Percentiles rank a stretch among this genome's conserved stretches.
These are phyloP conservation scores for Stachybotrys chlorohalonatus DNA, from an alignment of 2,329 filamentous ascomycete species.

Conservation along the genomic window DNA sequence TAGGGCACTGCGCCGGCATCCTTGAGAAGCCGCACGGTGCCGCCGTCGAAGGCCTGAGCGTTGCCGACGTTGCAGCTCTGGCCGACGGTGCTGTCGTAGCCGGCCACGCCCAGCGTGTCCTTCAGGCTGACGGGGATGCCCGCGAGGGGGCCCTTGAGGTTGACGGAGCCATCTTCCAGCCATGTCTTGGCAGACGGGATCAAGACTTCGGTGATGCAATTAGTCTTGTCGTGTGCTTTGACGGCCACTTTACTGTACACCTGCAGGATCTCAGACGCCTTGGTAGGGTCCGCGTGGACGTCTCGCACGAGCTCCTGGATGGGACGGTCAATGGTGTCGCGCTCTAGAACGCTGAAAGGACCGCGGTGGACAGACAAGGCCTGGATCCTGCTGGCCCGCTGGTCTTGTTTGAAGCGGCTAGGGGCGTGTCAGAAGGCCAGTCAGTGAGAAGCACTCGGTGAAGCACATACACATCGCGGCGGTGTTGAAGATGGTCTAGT, in stretches of 20 bases:
- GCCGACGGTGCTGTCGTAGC: conserved; percentile 75
- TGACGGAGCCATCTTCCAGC: conserved; percentile 48
- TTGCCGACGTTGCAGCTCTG: conserved; percentile 68
- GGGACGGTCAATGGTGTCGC: conserved; percentile 58
- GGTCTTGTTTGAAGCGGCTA: conserved; percentile 71
- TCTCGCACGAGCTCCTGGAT: conserved; percentile 71
- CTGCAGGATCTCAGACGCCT: conserved; percentile 65
- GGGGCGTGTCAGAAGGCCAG: conserved; percentile 14
- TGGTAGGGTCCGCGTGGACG: conserved; percentile 60
- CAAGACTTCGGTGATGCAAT: conserved; percentile 83
- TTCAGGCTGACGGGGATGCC: conserved; percentile 84
- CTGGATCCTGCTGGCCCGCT: conserved; percentile 62
- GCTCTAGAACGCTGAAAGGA: conserved; percentile 56
- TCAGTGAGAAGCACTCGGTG: background rate
- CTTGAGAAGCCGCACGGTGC: conserved; percentile 68
- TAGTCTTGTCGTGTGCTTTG: conserved; percentile 76
- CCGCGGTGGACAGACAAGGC: conserved; percentile 57
- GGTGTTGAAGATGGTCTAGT: conserved; percentile 58
- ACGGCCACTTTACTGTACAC: conserved; percentile 83
- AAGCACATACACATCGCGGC: conserved; percentile 9
- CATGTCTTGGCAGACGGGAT: conserved; percentile 70
- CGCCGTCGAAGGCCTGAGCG: conserved; percentile 57
- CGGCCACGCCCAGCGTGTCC: conserved; percentile 68
- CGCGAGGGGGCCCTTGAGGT: conserved; percentile 73
- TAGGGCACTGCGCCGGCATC: conserved; percentile 85